Conservation (phyloP, 1,284 basidiomycete species). For the Tilletia horrida region DNA sequence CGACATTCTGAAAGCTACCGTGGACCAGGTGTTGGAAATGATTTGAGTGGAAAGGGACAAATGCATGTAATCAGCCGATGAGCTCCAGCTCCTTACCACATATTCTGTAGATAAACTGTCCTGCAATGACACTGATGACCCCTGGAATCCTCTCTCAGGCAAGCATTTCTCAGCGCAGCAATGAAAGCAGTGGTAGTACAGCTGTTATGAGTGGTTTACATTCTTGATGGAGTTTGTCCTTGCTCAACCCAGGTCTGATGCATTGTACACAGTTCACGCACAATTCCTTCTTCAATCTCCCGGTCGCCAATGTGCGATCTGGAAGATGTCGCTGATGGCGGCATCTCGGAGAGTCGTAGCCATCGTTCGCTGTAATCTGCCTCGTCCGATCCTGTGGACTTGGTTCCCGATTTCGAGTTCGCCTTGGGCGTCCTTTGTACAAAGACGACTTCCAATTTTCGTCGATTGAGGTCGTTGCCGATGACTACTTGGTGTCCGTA, state of each 20-base stretch:
- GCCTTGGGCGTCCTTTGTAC: slow-evolving; percentile 58
- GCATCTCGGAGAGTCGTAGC: slow-evolving; percentile 62
- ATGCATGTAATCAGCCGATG: too few relatives aligned
- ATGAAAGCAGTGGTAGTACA: too few relatives aligned
- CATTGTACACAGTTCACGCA: slow-evolving; percentile 69
- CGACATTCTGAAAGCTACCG: slow-evolving; percentile 26
- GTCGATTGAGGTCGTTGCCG: slow-evolving; percentile 82
- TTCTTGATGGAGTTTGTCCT: background rate
- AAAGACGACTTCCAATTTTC: slow-evolving; percentile 89
- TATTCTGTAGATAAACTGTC: too few relatives aligned
- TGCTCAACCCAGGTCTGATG: slow-evolving; percentile 68
- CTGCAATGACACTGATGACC: too few relatives aligned
- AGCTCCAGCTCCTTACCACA: too few relatives aligned
- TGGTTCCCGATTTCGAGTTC: slow-evolving; percentile 8
- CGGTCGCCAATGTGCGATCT: slow-evolving; percentile 23
- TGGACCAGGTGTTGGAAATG: slow-evolving; percentile 20
- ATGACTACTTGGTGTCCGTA: slow-evolving; percentile 98
- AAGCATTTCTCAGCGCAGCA: too few relatives aligned
- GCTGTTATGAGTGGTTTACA: background rate
- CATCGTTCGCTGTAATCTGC: slow-evolving; percentile 66
- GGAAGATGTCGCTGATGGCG: slow-evolving; percentile 26
- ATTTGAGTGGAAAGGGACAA: background rate
- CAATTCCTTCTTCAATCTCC: slow-evolving; percentile 88
- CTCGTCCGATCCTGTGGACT: slow-evolving; percentile 18
- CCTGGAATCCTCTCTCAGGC: too few relatives aligned